These are phyloP conservation scores for Ligustrum vulgare DNA, from an alignment of 257 asterid genomes.

Conservation along the genomic window DNA sequence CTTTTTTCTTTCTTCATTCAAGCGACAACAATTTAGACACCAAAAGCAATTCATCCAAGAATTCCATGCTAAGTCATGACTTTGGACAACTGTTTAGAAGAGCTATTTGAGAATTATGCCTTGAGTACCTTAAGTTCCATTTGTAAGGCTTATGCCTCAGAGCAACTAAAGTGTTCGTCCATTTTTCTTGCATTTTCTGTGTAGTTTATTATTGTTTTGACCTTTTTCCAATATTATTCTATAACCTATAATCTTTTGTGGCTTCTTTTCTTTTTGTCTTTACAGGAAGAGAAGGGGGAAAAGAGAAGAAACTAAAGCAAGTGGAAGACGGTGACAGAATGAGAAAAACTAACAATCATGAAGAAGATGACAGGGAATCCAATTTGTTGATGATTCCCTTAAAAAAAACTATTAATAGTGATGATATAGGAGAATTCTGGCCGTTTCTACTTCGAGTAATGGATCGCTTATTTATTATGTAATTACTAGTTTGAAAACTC, in stretches of 20 bases:
- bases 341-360: background rate
- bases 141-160: background rate
- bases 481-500: background rate
- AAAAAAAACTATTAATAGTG: too few species aligned
- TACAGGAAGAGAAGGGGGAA: background rate
- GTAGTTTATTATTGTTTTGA: background rate
- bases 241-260: background rate
- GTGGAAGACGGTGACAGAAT: background rate
- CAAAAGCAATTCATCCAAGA: background rate
- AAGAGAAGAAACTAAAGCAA: background rate
- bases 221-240: background rate
- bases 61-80: background rate
- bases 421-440: background rate
- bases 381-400: background rate
- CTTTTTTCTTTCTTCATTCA: background rate
- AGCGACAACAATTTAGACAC: background rate
- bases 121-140: background rate
- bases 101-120: background rate
- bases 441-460: too few species aligned
- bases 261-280: background rate
- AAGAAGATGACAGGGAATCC: background rate
- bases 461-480: background rate
- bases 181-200: background rate
- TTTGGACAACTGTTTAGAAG: background rate
- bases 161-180: background rate